Evolutionary conservation across 805 yeast species (phyloP), one percentile per base, ranked within the genome.

Genomic region (Kuraishia ogatae): DNA sequence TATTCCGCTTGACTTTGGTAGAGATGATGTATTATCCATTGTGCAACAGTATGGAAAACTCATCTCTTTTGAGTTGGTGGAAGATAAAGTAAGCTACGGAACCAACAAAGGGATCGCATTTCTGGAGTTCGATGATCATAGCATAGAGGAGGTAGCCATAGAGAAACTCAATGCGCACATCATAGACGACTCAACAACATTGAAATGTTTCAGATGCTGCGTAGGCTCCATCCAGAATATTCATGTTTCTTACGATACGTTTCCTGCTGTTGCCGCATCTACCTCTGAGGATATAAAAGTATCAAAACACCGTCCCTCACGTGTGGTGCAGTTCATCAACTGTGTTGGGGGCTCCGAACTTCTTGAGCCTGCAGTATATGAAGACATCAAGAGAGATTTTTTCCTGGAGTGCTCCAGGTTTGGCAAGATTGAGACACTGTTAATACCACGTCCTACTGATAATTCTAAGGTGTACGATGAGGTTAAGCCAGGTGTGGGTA

Each of bases 271-370:
- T 29, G 55, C 20, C 17, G 20, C n/a, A 21, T 48, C 46, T n/a
- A 48, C 17, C 29, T 22, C 35, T n/a, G 35, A 15, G 23, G 28
- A 8, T 19, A 19, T 29, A 13, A 55, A 56, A 7, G 56, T 65
- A 1, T 46, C 66, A 1, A 59, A 53, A n/a, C 67, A 62, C 49
- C 53, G 55, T 28, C 48, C 48, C 46, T 67, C 83, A 0, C 75
- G 66, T 17, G 89, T 87, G 0, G 64, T 92, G 7, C 82, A 86
- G 55, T 68, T 91, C 2, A 66, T 88, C 43, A 92, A 91, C 63
- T 71, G 82, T 50, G 76, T 89, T 1, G 78, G 85, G 2, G 78
- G 85, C 0, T 81, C 82, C 39, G 96, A 88, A 58, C 68, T 89
- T 54, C 67, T 76, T 21, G 81, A 81, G 49, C 80, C 76, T 24